Conservation (phyloP, 768 basidiomycete genomes). For the Amanita pallidorosea region DNA sequence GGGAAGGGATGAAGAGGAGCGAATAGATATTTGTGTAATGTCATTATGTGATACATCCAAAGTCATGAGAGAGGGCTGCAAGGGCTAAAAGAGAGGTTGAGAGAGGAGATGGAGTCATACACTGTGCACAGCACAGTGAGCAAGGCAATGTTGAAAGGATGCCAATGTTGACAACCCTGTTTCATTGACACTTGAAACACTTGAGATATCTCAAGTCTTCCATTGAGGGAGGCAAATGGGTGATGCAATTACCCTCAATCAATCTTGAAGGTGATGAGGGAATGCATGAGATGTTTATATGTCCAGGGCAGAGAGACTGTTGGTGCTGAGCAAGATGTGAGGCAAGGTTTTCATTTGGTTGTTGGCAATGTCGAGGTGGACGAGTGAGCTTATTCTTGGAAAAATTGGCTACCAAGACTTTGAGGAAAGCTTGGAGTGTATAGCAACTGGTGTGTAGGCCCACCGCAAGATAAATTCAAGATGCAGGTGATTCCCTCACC, state of each 20-base stretch:
- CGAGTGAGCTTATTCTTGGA: slow-evolving; percentile 57
- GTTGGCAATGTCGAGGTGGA: slow-evolving; percentile 86
- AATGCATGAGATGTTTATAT: slow-evolving; percentile 70
- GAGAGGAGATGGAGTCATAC: slow-evolving; percentile 70
- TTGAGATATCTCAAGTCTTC: slow-evolving; percentile 45
- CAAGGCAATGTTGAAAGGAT: slow-evolving; percentile 53
- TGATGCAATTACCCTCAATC: slow-evolving; percentile 77
- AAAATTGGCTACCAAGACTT: slow-evolving; percentile 33
- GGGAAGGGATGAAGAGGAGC: slow-evolving; percentile 29
- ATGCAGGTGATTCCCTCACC: slow-evolving; percentile 36
- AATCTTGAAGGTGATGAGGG: slow-evolving; percentile 66
- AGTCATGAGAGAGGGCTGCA: slow-evolving; percentile 44
- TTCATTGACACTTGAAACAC: slow-evolving; percentile 77
- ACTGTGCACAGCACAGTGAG: slow-evolving; percentile 68
- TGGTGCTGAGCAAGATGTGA: slow-evolving; percentile 59
- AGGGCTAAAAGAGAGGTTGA: slow-evolving; percentile 72
- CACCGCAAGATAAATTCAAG: slow-evolving; percentile 55
- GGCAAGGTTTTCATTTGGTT: slow-evolving; percentile 84
- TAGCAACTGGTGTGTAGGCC: slow-evolving; percentile 73
- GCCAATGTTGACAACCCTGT: slow-evolving; percentile 68
- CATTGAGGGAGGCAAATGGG: slow-evolving; percentile 56
- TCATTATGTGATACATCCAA: slow-evolving; percentile 84
- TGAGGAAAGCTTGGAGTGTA: slow-evolving; percentile 53
- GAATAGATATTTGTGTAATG: slow-evolving; percentile 66
- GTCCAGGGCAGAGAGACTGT: slow-evolving; percentile 74